Evolutionary conservation across 768 basidiomycete genomes (phyloP).

Genomic region (Sistotremastrum suecicum): DNA sequence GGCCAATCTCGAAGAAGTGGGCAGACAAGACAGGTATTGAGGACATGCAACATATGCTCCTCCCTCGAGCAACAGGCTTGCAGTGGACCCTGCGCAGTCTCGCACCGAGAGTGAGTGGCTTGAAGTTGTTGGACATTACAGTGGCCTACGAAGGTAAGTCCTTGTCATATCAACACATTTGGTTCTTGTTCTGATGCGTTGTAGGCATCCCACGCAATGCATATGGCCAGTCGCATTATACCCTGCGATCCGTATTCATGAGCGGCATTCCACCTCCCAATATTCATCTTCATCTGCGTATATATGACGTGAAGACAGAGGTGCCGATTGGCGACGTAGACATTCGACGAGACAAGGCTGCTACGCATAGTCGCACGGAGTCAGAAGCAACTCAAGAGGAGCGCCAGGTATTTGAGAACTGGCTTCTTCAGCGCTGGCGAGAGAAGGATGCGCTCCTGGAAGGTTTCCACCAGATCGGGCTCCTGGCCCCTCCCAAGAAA

Average conservation of each 20-base stretch:
- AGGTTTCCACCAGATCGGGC: slow-evolving; percentile 40
- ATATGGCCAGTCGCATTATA: slow-evolving; percentile 84
- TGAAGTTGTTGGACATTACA: slow-evolving; percentile 84
- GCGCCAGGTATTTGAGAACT: slow-evolving; percentile 57
- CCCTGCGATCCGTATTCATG: slow-evolving; percentile 77
- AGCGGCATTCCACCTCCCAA: slow-evolving; percentile 68
- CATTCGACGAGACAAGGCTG: slow-evolving; percentile 19
- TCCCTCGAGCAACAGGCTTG: slow-evolving; percentile 88
- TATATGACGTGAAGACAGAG: slow-evolving; percentile 51
- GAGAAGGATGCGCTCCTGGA: slow-evolving; percentile 75
- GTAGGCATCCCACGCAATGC: slow-evolving; percentile 62
- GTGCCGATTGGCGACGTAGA: slow-evolving; percentile 56
- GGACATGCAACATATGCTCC: slow-evolving; percentile 68
- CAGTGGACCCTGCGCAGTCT: slow-evolving; percentile 75
- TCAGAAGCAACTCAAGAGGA: slow-evolving; percentile 43
- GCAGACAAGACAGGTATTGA: slow-evolving; percentile 84
- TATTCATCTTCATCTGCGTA: slow-evolving; percentile 77
- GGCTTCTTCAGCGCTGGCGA: slow-evolving; percentile 72
- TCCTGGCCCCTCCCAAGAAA: slow-evolving; percentile 20
- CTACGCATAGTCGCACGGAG: slow-evolving; percentile 5
- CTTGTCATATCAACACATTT: not conserved
- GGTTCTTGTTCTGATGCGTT: slow-evolving; percentile 4
- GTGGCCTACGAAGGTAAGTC: slow-evolving; percentile 73
- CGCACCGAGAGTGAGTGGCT: slow-evolving; percentile 55
- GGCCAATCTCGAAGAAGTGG: slow-evolving; percentile 74